A percentile compares a stretch with the other conserved stretches of the same genome.
Evolutionary conservation across 129 eudicot genomes (phyloP).

Genomic region (Chrysanthemum seticuspe): DNA sequence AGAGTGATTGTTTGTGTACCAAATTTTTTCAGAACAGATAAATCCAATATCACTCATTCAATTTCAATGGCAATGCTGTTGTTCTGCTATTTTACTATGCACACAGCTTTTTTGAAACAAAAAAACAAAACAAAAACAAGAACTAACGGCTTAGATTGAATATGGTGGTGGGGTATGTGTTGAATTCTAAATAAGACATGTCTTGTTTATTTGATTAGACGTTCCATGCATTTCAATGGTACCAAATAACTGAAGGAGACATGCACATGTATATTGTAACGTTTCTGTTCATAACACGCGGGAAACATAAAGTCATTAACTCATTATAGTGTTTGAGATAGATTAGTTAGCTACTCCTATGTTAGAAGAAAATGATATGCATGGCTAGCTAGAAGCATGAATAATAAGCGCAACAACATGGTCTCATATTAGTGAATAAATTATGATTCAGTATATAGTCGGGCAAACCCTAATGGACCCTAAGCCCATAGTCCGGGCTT

Average conservation of each 20-base stretch:
- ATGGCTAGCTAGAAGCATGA: too few species aligned
- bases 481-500: too few species aligned
- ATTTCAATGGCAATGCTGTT: background rate
- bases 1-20: background rate
- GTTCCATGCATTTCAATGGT: conserved; percentile 21
- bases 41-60: conserved; percentile 25
- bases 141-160: conserved; percentile 25
- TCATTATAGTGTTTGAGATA: too few species aligned
- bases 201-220: conserved; percentile 34
- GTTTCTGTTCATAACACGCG: conserved; percentile 30
- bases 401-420: too few species aligned
- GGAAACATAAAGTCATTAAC: conserved; percentile 7
- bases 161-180: conserved; percentile 21
- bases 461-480: too few species aligned
- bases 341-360: too few species aligned
- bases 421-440: too few species aligned
- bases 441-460: too few species aligned
- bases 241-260: conserved; percentile 1
- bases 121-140: background rate
- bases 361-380: too few species aligned
- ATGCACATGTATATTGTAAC: background rate
- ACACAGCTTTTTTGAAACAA: background rate
- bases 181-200: conserved; percentile 19
- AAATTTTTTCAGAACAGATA: conserved; percentile 18
- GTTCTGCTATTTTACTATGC: background rate